Conservation (phyloP, 1,284 basidiomycete species). For the Schizophyllum commune region DNA sequence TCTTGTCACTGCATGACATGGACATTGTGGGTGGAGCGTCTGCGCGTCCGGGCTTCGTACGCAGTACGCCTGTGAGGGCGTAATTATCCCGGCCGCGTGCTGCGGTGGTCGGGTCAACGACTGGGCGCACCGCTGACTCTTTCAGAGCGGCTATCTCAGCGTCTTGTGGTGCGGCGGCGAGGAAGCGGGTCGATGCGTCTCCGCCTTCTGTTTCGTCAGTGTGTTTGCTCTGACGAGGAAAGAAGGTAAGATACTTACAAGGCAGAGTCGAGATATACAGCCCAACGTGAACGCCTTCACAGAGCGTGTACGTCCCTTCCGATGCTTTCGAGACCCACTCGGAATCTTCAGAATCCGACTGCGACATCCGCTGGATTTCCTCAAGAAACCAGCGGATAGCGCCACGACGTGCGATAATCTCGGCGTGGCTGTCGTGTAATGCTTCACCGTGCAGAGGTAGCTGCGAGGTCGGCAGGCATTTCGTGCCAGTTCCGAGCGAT, state of each 20-base stretch:
- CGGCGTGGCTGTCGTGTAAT: conserved; percentile 87
- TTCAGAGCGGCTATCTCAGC: conserved; percentile 63
- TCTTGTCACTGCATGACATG: conserved; percentile 91
- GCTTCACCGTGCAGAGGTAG: conserved; percentile 72
- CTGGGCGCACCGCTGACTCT: conserved; percentile 32
- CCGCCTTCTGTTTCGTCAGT: conserved; percentile 50
- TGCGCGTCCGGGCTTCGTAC: conserved; percentile 86
- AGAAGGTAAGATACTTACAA: conserved; percentile 42
- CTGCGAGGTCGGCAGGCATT: conserved; percentile 67
- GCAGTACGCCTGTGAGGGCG: conserved; percentile 60
- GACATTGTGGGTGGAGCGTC: conserved; percentile 75
- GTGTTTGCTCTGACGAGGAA: not conserved
- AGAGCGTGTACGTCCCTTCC: conserved; percentile 42
- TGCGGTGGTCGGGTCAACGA: conserved; percentile 29
- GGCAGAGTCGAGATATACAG: conserved; percentile 90
- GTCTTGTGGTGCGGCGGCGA: conserved; percentile 61
- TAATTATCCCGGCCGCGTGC: conserved; percentile 79
- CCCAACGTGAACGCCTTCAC: conserved; percentile 42
- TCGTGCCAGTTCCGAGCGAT: conserved; percentile 78
- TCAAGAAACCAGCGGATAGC: conserved; percentile 77
- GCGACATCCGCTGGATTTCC: conserved; percentile 41
- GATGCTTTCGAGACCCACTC: conserved; percentile 34
- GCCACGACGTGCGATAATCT: conserved; percentile 78
- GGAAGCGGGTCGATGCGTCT: conserved; percentile 78
- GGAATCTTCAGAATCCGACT: conserved; percentile 18